Evolutionary conservation across 2,329 filamentous ascomycete species (phyloP).

Genomic region (Ploettnerulaceae sp.): DNA sequence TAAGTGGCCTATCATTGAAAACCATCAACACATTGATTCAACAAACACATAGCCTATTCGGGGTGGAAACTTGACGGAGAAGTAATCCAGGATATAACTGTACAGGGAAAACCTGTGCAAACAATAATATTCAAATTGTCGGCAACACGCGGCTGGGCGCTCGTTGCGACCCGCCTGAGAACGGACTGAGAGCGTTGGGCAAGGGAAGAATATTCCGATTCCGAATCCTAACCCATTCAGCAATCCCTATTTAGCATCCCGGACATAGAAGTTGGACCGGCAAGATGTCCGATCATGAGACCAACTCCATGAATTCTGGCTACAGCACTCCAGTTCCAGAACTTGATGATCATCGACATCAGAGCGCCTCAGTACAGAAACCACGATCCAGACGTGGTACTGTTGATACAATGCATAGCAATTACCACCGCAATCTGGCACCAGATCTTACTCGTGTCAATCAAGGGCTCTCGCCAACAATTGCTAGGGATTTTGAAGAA

Average conservation of each 20-base stretch:
- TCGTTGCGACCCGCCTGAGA: slow-evolving; percentile 46
- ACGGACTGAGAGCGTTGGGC: slow-evolving; percentile 8
- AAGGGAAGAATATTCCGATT: background rate
- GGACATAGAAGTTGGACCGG: slow-evolving; percentile 30
- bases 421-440: slow-evolving; percentile 23
- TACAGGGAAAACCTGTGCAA: slow-evolving; percentile 36
- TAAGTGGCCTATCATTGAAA: slow-evolving; percentile 6
- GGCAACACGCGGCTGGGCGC: slow-evolving; percentile 46
- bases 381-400: slow-evolving; percentile 63
- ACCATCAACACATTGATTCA: slow-evolving; percentile 13
- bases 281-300: slow-evolving; percentile 65
- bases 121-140: slow-evolving; percentile 44
- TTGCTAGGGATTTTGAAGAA: slow-evolving; percentile 79
- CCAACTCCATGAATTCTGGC: slow-evolving; percentile 52
- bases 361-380: slow-evolving; percentile 55
- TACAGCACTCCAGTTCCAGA: slow-evolving; percentile 73
- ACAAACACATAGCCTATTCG: slow-evolving; percentile 9
- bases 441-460: slow-evolving; percentile 39
- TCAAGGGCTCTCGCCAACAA: slow-evolving; percentile 40
- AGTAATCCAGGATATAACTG: slow-evolving; percentile 20
- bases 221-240: background rate
- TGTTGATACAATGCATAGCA: slow-evolving; percentile 63
- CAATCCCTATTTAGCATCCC: background rate
- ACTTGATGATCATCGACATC: slow-evolving; percentile 81
- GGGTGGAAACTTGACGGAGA: slow-evolving; percentile 21